Conservation (phyloP, 129 eudicot species). For the Chrysanthemum seticuspe region DNA sequence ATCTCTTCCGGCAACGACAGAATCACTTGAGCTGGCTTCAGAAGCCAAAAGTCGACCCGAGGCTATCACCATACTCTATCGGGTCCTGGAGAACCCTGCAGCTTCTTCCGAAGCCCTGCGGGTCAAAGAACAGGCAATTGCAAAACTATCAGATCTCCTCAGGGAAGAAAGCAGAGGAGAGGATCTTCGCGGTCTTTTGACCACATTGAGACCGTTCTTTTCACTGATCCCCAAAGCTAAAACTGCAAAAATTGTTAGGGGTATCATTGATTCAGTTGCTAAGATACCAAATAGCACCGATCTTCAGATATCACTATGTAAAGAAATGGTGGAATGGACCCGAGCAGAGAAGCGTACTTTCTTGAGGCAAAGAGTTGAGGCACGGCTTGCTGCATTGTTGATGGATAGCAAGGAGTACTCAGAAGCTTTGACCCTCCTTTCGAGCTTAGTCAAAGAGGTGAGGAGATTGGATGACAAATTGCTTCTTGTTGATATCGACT, state of each 20-base stretch:
- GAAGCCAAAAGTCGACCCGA: constrained; percentile 55
- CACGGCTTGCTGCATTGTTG: constrained; percentile 45
- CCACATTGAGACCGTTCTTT: constrained; percentile 55
- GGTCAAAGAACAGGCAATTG: constrained; percentile 59
- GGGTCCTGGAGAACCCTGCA: constrained; percentile 56
- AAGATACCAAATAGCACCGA: constrained; percentile 56
- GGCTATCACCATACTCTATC: constrained; percentile 53
- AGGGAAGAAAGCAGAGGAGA: constrained; percentile 52
- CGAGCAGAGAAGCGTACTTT: constrained; percentile 57
- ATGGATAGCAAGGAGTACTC: constrained; percentile 58
- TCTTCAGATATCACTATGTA: constrained; percentile 62
- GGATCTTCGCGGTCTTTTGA: constrained; percentile 59
- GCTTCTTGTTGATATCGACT: constrained; percentile 60
- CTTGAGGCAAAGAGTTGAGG: constrained; percentile 53
- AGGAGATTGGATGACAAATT: constrained; percentile 54
- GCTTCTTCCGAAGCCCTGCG: constrained; percentile 63
- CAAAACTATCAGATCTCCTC: constrained; percentile 53
- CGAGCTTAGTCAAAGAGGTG: constrained; percentile 50
- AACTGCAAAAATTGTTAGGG: constrained; percentile 66
- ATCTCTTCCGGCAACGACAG: constrained; percentile 50
- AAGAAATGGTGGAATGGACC: constrained; percentile 71
- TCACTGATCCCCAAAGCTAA: constrained; percentile 56
- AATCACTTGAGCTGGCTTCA: constrained; percentile 48
- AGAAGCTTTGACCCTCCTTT: constrained; percentile 52
- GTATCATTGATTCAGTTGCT: constrained; percentile 56